Base-by-base conservation (phyloP, 2,329 filamentous ascomycete genomes). In the Ophiostoma sp. region DNA sequence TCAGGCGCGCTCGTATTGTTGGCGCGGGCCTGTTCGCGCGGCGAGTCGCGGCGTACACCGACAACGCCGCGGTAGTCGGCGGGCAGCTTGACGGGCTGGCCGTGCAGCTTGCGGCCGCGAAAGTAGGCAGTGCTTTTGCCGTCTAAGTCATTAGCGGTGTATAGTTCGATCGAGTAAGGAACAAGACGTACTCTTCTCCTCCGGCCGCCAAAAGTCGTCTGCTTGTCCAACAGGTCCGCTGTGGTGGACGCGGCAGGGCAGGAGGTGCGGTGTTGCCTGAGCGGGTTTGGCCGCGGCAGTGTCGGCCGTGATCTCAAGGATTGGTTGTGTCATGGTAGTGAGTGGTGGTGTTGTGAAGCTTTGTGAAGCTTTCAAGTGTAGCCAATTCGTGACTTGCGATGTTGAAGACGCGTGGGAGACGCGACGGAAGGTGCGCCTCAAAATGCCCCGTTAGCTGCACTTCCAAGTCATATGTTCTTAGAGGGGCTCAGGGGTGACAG, bases 231-330 rank as follows among this genome's bases (percentile, higher is more conserved):
- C 85, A 0, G 90, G 85, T 0, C 95, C 95, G 77, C 92, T 89
- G 81, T 97, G 91, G 78, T 95, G 87, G 79, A 98, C 89, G 72
- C 89, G 88, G 78, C 93, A 96, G 3, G 95, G 94, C 17, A 98
- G 86, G 25, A 97, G 83, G 78, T 97, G 91, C 3, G 91, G 88
- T 0, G 85, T 88, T 72, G 85, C 84, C 74, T 85, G 85, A 25
- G 73, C 59, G 2, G 73, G 73, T 6, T 74, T 68, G 3, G 76
- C 69, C 31, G 74, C 71, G 2, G 77, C 71, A 6, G 76, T 72
- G 5, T 78, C 75, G n/a, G 76, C 72, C 31, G 80, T 79, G 39
- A 87, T 78, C 3, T 79, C 78, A 33, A 87, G 80, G 19, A 87
- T 85, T 50, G 83, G 80, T 73, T 82, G 81, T 7, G 82, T 78